Evolutionary conservation across 2,329 filamentous ascomycete species (phyloP).

Genomic region (Botrytis fragariae): DNA sequence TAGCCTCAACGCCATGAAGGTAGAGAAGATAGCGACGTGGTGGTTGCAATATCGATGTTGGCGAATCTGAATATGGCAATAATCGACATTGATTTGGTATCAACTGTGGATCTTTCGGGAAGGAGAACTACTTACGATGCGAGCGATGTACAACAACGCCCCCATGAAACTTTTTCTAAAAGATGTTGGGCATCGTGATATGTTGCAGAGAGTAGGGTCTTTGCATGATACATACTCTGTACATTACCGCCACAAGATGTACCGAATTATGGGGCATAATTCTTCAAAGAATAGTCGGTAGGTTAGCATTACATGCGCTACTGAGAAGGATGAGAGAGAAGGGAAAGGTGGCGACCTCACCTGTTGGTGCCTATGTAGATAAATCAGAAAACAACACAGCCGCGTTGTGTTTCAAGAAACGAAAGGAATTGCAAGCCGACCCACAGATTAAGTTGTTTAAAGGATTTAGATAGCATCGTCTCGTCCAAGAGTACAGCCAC

Average conservation of each 20-base stretch:
- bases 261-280: not conserved
- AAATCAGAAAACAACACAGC: not conserved
- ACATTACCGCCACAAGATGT: not conserved
- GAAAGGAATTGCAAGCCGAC: not conserved
- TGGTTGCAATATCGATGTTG: not conserved
- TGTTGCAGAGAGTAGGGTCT: constrained; percentile 9
- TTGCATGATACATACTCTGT: not conserved
- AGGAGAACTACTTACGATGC: not conserved
- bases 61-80: not conserved
- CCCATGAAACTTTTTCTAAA: not conserved
- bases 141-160: not conserved
- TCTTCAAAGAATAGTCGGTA: not conserved
- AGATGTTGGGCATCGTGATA: constrained; percentile 3
- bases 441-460: not conserved
- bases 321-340: not conserved
- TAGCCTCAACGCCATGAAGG: not conserved
- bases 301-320: not conserved
- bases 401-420: not conserved
- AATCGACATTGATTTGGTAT: constrained; percentile 4
- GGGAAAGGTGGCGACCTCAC: not conserved
- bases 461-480: not conserved
- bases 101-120: constrained; percentile 1
- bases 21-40: not conserved
- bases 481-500: not conserved
- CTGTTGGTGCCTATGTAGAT: not conserved